A percentile compares a stretch with the other conserved stretches of the same genome.
Conservation (phyloP, 2,329 filamentous ascomycete species). For the Sporothrix brasiliensis region DNA sequence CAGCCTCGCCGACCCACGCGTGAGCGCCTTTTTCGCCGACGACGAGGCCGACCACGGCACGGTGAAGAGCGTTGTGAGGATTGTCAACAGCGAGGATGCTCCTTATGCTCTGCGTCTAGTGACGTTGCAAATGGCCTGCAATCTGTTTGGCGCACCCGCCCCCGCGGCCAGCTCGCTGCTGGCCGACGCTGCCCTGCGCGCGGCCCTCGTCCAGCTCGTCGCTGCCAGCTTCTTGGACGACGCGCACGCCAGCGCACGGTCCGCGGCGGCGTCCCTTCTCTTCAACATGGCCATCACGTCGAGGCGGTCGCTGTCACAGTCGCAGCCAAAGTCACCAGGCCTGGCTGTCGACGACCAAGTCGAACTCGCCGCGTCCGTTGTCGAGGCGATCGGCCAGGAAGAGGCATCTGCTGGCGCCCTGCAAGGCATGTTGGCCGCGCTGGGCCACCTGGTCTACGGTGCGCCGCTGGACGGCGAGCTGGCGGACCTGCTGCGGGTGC, state of each 20-base stretch:
- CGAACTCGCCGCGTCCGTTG: conserved; percentile 76
- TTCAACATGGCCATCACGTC: conserved; percentile 79
- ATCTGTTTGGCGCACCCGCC: conserved; percentile 69
- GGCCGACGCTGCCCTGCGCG: conserved; percentile 53
- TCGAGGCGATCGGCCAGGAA: conserved; percentile 70
- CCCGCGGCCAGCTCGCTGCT: conserved; percentile 67
- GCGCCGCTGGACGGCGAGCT: conserved; percentile 71
- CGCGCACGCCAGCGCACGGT: conserved; percentile 71
- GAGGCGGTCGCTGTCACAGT: conserved; percentile 45
- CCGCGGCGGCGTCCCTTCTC: conserved; percentile 78
- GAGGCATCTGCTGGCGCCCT: conserved; percentile 69
- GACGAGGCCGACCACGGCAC: conserved; percentile 71
- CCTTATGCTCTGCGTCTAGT: conserved; percentile 85
- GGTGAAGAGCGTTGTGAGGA: conserved; percentile 61
- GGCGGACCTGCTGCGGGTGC: conserved; percentile 73
- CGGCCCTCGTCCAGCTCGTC: conserved; percentile 67
- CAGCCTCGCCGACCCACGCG: conserved; percentile 72
- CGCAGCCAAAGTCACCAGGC: not conserved
- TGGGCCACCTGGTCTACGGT: conserved; percentile 76
- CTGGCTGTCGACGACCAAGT: conserved; percentile 73
- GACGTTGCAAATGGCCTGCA: conserved; percentile 80
- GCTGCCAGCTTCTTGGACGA: conserved; percentile 79
- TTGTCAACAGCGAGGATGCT: conserved; percentile 58
- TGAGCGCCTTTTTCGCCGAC: conserved; percentile 81
- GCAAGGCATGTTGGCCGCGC: conserved; percentile 72